Evolutionary conservation across 768 basidiomycete species (phyloP), one percentile per base, ranked within the genome.

Genomic region (Suillus luteus): DNA sequence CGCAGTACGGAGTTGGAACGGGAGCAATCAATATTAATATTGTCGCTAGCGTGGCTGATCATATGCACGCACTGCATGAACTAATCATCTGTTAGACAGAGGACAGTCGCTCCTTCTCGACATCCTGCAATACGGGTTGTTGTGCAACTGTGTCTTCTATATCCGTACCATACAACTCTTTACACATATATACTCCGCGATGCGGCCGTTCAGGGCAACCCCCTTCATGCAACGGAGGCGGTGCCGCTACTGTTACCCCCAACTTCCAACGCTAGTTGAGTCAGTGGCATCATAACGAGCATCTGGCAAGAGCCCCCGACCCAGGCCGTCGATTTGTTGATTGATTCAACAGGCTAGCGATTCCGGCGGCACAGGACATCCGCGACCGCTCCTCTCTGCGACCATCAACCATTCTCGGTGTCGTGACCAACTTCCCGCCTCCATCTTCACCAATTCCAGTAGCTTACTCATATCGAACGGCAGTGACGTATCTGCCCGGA

Each of bases 351-450:
- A 27, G 17, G 8, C 27, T 1, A 31, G 49, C 35, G 19, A 57
- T 38, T 38, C 14, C 8, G 14, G 14, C 24, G 11, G 24, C 10
- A n/a, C 10, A 58, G 17, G 9, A 11, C 17, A 11, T 58, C 40
- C 57, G 41, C 40, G 57, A 41, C 57, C 40, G 17, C 60, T 61
- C 22, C 11, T 64, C 38, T 65, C 62, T 35, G 35, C 27, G n/a
- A 66, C 55, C 12, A 65, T 51, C 1, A 83, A 76, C 76, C 79
- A 80, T 15, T 72, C 71, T 46, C 75, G 68, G 69, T 83, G 80
- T 22, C 78, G 72, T 49, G 64, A 64, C 82, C 81, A 83, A 41
- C 81, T 81, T 8, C 75, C 64, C 0, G 74, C 72, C 59, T 84
- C 82, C 67, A 74, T 71, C 67, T 72, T 72, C 11, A 81, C 76